Base-by-base conservation (phyloP, 2,329 filamentous ascomycete genomes). In the Alternaria atra region DNA sequence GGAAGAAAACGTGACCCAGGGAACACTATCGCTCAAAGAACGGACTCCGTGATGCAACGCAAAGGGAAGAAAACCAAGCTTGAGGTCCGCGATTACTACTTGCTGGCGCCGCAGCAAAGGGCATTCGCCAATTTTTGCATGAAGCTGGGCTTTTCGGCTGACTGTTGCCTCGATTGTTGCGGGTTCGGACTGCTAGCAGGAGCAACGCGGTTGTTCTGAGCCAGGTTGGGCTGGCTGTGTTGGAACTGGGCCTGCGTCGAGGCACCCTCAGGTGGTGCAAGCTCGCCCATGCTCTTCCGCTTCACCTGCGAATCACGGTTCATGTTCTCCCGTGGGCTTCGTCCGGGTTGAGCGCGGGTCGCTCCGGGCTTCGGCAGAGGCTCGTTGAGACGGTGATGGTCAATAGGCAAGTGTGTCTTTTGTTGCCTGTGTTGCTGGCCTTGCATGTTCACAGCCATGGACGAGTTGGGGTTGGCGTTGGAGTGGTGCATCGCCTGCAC, bases 211-310 rank as follows among this genome's bases (percentile, higher is more conserved):
- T 87, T 88, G 72, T 87, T 88, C 51, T 91, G 87, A 68, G 72
- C 69, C 56, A 97, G 86, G 80, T 97, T 95, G 79, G 93, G 92
- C 76, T 91, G 92, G 83, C 93, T 97, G 86, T 93, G 94, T 84
- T 97, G 93, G 85, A 97, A 97, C 79, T 97, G 94, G 69, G 94
- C 94, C 81, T 96, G 92, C 67, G 93, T 97, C 77, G 93, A 97
- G 9, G 69, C 69, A 73, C 91, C 92, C 77, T 94, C 90, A 71
- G 93, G 92, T 67, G 94, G 94, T 75, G 89, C 88, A 79, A 91
- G 88, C 79, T 96, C 92, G 79, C 89, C 84, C 83, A 86, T 89
- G 86, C 89, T 93, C 81, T 87, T 88, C 83, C 93, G 89, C 85
- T 94, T 79, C 52, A 72, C 67, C 56, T 75, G 64, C 35, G 70